These are phyloP conservation scores for Symbiotaphrina buchneri DNA, from an alignment of 495 filamentous ascomycete species.

Conservation along the genomic window DNA sequence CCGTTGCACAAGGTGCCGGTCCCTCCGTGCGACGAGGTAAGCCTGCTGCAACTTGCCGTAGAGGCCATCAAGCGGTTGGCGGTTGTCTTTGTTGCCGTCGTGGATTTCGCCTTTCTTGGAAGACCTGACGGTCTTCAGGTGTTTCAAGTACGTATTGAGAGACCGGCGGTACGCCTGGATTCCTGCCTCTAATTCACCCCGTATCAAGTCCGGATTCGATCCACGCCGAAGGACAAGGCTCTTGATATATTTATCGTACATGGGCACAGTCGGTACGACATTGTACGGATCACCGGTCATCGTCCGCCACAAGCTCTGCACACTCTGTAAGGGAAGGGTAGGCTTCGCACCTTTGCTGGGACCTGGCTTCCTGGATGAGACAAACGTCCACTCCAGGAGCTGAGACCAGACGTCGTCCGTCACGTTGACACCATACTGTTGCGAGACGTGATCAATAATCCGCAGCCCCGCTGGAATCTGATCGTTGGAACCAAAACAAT, in stretches of 20 bases:
- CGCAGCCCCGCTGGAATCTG: slow-evolving; percentile 23
- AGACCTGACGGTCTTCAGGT: no score
- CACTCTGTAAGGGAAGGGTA: slow-evolving; percentile 16
- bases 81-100: no score
- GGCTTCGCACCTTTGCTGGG: slow-evolving; percentile 4
- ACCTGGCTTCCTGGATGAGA: slow-evolving; percentile 16
- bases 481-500: slow-evolving; percentile 32
- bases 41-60: no score
- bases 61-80: no score
- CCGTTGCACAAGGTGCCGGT: not conserved
- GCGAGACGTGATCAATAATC: slow-evolving; percentile 25
- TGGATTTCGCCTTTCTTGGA: no score
- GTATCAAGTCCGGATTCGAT: no score
- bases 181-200: no score
- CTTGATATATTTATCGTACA: slow-evolving; percentile 28
- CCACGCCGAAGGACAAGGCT: slow-evolving; percentile 11
- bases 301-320: slow-evolving; percentile 24
- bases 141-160: no score
- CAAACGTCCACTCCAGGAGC: slow-evolving; percentile 35
- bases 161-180: no score
- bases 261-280: slow-evolving; percentile 25
- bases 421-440: slow-evolving; percentile 27
- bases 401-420: slow-evolving; percentile 26
- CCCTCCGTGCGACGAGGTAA: no score
- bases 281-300: slow-evolving; percentile 35